A percentile compares a stretch with the other conserved stretches of the same genome.
phyloP scores from a whole-genome alignment of 2,329 filamentous ascomycete genomes.

The Fusarium illudens region DNA sequence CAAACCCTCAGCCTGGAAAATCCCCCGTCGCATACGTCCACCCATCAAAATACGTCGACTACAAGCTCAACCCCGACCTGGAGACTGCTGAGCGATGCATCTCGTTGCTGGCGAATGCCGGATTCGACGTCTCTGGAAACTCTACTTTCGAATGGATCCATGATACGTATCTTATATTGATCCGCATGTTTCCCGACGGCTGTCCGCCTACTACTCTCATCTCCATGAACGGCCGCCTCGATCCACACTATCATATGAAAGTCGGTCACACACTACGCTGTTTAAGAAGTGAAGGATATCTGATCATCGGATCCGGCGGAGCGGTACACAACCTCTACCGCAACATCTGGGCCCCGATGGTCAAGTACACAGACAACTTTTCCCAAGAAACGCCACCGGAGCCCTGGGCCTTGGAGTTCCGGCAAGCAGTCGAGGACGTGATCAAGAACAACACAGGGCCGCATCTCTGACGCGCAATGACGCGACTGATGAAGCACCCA shows the following conservation, averaged over 20 bases:
- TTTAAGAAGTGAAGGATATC: slow-evolving; percentile 33
- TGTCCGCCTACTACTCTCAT: slow-evolving; percentile 69
- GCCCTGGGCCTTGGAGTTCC: slow-evolving; percentile 69
- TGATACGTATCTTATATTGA: slow-evolving; percentile 73
- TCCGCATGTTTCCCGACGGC: slow-evolving; percentile 72
- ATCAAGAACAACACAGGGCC: slow-evolving; percentile 55
- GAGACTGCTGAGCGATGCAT: slow-evolving; percentile 60
- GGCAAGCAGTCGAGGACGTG: slow-evolving; percentile 70
- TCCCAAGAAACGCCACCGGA: slow-evolving; percentile 23
- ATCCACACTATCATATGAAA: slow-evolving; percentile 38
- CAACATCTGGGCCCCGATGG: slow-evolving; percentile 71
- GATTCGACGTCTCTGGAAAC: slow-evolving; percentile 64
- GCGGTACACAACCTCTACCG: slow-evolving; percentile 76
- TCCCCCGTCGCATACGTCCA: slow-evolving; percentile 73
- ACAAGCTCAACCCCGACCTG: slow-evolving; percentile 69
- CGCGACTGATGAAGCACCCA: slow-evolving; percentile 73
- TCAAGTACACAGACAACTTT: slow-evolving; percentile 55
- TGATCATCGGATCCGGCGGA: slow-evolving; percentile 68
- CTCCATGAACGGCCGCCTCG: slow-evolving; percentile 37
- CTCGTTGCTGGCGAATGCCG: slow-evolving; percentile 55
- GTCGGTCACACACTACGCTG: slow-evolving; percentile 28
- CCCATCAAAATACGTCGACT: slow-evolving; percentile 70
- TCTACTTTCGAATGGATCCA: slow-evolving; percentile 74
- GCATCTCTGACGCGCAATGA: slow-evolving; percentile 61
- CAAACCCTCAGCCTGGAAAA: slow-evolving; percentile 67